Evolutionary conservation across 805 yeast species (phyloP).

Genomic region (Wickerhamiella nectarea): DNA sequence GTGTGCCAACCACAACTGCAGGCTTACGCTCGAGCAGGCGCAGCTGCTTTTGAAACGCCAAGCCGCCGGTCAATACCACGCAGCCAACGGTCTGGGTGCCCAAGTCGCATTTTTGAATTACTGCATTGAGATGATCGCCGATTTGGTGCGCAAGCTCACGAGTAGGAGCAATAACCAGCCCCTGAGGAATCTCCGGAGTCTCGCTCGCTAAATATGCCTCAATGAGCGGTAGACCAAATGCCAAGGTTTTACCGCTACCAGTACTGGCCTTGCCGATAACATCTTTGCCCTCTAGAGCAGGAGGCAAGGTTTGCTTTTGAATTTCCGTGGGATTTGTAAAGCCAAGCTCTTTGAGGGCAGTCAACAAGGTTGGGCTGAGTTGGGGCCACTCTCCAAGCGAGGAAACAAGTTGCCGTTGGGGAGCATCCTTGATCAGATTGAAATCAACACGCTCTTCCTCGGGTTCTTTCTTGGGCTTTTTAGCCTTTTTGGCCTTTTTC

Average conservation of each 20-base stretch:
- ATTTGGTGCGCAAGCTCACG: conserved; percentile 95
- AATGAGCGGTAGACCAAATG: conserved; percentile 84
- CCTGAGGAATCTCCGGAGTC: conserved; percentile 27
- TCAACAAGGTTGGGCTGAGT: conserved; percentile 34
- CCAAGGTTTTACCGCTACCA: conserved; percentile 94
- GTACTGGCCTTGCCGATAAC: conserved; percentile 93
- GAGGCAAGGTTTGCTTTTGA: conserved; percentile 63
- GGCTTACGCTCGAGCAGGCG: conserved; percentile 59
- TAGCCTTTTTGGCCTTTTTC: neutral
- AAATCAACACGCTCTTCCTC: conserved; percentile 12
- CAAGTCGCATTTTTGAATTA: conserved; percentile 9
- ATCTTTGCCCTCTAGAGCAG: conserved; percentile 59
- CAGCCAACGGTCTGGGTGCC: conserved; percentile 33
- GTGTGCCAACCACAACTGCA: conserved; percentile 79
- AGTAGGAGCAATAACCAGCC: conserved; percentile 83
- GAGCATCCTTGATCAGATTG: conserved; percentile 10
- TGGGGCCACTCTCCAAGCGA: conserved; percentile 27
- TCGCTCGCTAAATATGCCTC: conserved; percentile 29
- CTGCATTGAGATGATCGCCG: conserved; percentile 50
- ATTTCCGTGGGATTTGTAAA: conserved; percentile 72
- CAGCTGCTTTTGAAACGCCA: conserved; percentile 86
- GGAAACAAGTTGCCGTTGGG: conserved; percentile 15
- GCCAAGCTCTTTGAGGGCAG: conserved; percentile 44
- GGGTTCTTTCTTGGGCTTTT: neutral
- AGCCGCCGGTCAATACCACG: conserved; percentile 82